A percentile compares a stretch with the other conserved stretches of the same genome.
Conservation (phyloP, 83 land plant genomes). For the Diphasiastrum complanatum region DNA sequence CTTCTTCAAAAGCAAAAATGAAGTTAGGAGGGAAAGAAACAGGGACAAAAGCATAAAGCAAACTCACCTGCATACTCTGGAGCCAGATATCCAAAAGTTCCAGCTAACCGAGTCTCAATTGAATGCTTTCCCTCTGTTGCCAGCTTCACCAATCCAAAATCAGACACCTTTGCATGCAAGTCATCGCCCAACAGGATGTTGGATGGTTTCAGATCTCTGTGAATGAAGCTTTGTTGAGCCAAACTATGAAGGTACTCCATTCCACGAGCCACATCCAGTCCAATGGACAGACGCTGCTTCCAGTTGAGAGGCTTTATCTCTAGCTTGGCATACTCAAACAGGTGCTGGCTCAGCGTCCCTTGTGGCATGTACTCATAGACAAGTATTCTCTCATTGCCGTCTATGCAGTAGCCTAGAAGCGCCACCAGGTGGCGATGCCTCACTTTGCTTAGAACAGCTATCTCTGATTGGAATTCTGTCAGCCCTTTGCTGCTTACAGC, state of each 20-base stretch:
- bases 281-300: slow-evolving; percentile 15
- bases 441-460: slow-evolving; percentile 18
- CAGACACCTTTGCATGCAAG: slow-evolving; percentile 28
- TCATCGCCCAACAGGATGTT: slow-evolving; percentile 22
- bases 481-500: slow-evolving; percentile 23
- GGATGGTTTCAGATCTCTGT: slow-evolving; percentile 27
- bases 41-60: neutral
- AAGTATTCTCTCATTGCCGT: slow-evolving; percentile 16
- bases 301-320: slow-evolving; percentile 18
- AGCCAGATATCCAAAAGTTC: slow-evolving; percentile 28
- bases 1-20: neutral
- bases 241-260: slow-evolving; percentile 27
- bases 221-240: slow-evolving; percentile 29
- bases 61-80: slow-evolving; percentile 30
- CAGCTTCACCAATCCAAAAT: slow-evolving; percentile 26
- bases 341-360: slow-evolving; percentile 24
- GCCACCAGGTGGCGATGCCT: slow-evolving; percentile 21
- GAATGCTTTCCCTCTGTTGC: slow-evolving; percentile 27
- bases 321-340: slow-evolving; percentile 9
- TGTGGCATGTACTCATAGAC: slow-evolving; percentile 27
- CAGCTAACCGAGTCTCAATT: slow-evolving; percentile 25
- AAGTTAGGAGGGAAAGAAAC: neutral
- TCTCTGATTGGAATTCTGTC: slow-evolving; percentile 28
- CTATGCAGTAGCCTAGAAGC: slow-evolving; percentile 18
- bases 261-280: slow-evolving; percentile 24